phyloP scores from a whole-genome alignment of 108 stramenopile species.

The Aurantiochytrium sp. region DNA sequence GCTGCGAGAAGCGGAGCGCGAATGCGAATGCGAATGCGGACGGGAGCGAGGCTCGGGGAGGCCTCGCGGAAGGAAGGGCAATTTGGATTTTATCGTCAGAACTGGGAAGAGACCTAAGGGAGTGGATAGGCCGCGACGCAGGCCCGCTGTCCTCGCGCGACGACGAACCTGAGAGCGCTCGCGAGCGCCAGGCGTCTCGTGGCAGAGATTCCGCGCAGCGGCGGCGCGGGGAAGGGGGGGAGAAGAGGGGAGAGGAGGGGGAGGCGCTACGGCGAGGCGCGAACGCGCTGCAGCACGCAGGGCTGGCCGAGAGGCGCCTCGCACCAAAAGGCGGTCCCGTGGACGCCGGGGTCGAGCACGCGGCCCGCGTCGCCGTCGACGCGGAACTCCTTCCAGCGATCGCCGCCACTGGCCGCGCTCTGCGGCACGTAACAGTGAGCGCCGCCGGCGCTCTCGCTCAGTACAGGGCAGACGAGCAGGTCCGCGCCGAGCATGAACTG shows the following conservation, averaged over 20 bases:
- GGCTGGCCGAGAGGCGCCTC: conserved; percentile 7
- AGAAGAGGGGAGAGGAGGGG: not conserved
- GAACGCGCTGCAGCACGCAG: not conserved
- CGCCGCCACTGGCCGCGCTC: not conserved
- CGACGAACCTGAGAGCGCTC: no score
- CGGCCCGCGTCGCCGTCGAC: not conserved
- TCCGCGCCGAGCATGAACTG: not conserved
- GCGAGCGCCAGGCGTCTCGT: no score
- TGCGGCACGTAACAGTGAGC: not conserved
- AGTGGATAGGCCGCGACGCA: no score
- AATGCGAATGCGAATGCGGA: no score
- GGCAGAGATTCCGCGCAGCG: no score
- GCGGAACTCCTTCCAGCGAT: not conserved
- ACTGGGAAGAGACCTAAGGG: no score
- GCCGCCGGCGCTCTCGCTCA: not conserved
- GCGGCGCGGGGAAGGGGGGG: no score
- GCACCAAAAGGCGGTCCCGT: not conserved
- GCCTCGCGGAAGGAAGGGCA: no score
- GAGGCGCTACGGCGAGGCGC: not conserved
- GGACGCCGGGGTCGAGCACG: not conserved
- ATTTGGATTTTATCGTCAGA: no score
- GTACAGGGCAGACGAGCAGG: not conserved
- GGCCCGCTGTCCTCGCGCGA: no score
- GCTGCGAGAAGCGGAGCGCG: no score
- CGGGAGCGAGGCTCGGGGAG: no score